These are phyloP conservation scores for Malassezia caprae DNA, from an alignment of 1,284 basidiomycete species.

Conservation along the genomic window DNA sequence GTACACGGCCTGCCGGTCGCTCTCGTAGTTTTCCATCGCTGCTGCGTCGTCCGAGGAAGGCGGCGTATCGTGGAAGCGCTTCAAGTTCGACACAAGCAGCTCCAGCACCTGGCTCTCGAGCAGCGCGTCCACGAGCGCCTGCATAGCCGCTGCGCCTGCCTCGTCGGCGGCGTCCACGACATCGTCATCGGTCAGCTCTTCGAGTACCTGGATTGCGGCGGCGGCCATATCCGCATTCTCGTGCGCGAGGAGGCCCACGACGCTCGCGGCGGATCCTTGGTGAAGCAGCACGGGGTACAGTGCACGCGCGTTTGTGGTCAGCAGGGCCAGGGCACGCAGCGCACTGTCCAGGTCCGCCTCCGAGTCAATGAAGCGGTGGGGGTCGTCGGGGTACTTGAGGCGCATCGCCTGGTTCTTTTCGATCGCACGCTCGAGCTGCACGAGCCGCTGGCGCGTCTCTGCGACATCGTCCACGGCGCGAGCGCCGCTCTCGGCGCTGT, in stretches of 20 bases:
- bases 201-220: slow-evolving; percentile 52
- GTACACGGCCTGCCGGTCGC: slow-evolving; percentile 34
- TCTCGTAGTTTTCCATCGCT: slow-evolving; percentile 20
- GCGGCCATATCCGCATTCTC: slow-evolving; percentile 44
- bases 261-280: slow-evolving; percentile 59
- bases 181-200: slow-evolving; percentile 93
- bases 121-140: slow-evolving; percentile 49
- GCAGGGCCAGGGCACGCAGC: slow-evolving; percentile 66
- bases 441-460: slow-evolving; percentile 63
- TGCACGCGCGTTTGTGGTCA: slow-evolving; percentile 73
- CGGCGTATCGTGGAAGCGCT: slow-evolving; percentile 28
- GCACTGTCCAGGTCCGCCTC: slow-evolving; percentile 84
- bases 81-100: slow-evolving; percentile 76
- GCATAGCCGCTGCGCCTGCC: slow-evolving; percentile 41
- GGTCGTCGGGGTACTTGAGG: slow-evolving; percentile 50
- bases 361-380: slow-evolving; percentile 84
- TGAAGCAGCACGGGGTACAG: slow-evolving; percentile 82
- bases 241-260: slow-evolving; percentile 65
- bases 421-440: slow-evolving; percentile 74
- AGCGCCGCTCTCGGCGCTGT: slow-evolving; percentile 5
- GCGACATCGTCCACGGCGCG: slow-evolving; percentile 43
- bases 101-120: slow-evolving; percentile 73
- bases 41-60: slow-evolving; percentile 11
- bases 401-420: slow-evolving; percentile 90
- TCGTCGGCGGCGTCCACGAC: slow-evolving; percentile 59